Percentiles rank a stretch among this genome's conserved stretches.
Evolutionary conservation across 106 monocot genomes (phyloP).

Genomic region (Apostasia ramifera): DNA sequence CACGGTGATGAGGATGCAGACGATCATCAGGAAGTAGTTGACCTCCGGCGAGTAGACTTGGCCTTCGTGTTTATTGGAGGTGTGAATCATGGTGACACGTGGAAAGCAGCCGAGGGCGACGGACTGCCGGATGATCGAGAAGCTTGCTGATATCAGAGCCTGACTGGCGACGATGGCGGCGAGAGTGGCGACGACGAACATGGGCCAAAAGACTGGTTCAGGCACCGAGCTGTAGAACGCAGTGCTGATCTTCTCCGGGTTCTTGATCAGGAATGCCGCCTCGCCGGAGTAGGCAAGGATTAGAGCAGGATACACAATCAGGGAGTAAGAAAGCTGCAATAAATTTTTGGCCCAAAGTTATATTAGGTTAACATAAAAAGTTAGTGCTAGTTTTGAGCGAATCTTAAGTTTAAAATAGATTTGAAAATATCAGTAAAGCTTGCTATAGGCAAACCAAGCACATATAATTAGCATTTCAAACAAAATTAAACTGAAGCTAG

Average conservation of each 20-base stretch:
- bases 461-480: no score
- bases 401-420: no score
- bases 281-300: slow-evolving; percentile 46
- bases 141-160: slow-evolving; percentile 59
- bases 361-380: background rate
- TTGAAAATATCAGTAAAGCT: no score
- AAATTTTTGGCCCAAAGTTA: background rate
- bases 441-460: no score
- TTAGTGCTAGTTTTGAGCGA: no score
- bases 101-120: slow-evolving; percentile 65
- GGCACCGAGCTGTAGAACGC: slow-evolving; percentile 51
- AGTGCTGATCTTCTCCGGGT: slow-evolving; percentile 26
- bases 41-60: slow-evolving; percentile 50
- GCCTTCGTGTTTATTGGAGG: slow-evolving; percentile 44
- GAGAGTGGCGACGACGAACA: slow-evolving; percentile 42
- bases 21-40: slow-evolving; percentile 57
- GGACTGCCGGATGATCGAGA: slow-evolving; percentile 58
- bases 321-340: slow-evolving; percentile 33
- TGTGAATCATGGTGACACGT: slow-evolving; percentile 55
- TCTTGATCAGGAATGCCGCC: slow-evolving; percentile 53
- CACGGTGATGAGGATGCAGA: slow-evolving; percentile 34
- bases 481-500: no score
- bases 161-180: slow-evolving; percentile 67
- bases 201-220: slow-evolving; percentile 51
- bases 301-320: slow-evolving; percentile 43